Evolutionary conservation across 176 grass and related monocot species (phyloP), one percentile per base, ranked within the genome.

Genomic region (Pharus latifolius): DNA sequence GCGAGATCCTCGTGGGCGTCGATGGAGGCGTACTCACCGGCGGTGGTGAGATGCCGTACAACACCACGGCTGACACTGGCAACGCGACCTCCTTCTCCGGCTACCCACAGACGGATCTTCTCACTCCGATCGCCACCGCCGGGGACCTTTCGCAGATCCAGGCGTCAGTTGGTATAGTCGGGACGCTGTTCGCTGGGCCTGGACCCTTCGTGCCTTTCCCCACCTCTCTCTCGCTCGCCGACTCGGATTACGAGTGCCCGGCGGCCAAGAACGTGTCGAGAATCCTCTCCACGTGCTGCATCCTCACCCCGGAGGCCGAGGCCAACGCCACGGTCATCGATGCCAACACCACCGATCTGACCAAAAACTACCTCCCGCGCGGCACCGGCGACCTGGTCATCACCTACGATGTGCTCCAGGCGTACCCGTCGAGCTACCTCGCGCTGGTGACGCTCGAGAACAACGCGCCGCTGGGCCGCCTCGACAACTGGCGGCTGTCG

Each of bases 21-120:
- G 76, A 69, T 53, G 60, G 72, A 64, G 93, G 69, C 50, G 63
- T 97, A 63, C 89, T 97, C 77, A 87, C 93, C 18, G 79, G 70
- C 25, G 89, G 85, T 31, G 73, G 68, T 33, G 73, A 89, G 0
- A 34, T 92, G 30, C 93, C 93, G 2, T 92, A 97, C 60, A 87
- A 92, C 69, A 92, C 93, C 46, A 84, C 86, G 20, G n/a, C 49
- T 1, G 67, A 82, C 67, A 76, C 85, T 40, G 77, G 83, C 58
- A 96, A 96, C 43, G 76, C 76, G 54, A 97, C 89, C 7, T 92
- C 89, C 25, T 89, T 97, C 85, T 90, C 93, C 23, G 93, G 93
- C 2, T 82, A 72, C 79, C 73, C 93, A 13, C 91, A 82, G 68
- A 70, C 89, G 42, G 89, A 97, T 75, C 89, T 97, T 20, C 56